Evolutionary conservation across 2,329 filamentous ascomycete genomes (phyloP).

Genomic region (Colletotrichum siamense): DNA sequence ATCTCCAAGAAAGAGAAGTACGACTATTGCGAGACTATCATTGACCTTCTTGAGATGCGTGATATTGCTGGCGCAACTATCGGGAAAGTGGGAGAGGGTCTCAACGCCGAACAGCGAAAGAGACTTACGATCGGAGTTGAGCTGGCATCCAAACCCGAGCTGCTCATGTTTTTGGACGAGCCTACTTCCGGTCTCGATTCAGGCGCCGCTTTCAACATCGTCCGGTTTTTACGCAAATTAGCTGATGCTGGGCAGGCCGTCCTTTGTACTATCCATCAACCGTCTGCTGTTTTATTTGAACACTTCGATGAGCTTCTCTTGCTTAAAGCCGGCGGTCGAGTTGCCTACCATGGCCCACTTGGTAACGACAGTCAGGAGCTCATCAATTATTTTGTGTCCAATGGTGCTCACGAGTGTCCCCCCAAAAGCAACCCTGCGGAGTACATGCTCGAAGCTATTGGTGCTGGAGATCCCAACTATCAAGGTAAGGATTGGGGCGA

Average conservation of each 20-base stretch:
- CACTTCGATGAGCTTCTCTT: conserved; percentile 62
- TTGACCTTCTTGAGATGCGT: conserved; percentile 73
- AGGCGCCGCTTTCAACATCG: conserved; percentile 65
- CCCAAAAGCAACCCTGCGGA: conserved; percentile 58
- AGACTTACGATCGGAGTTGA: conserved; percentile 62
- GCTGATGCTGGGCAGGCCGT: conserved; percentile 65
- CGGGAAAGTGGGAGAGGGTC: conserved; percentile 61
- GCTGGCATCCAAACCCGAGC: conserved; percentile 60
- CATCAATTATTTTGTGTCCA: conserved; percentile 56
- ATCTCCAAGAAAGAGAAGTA: conserved; percentile 67
- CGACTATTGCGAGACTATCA: conserved; percentile 71
- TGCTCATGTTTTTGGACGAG: conserved; percentile 71
- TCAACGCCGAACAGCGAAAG: conserved; percentile 66
- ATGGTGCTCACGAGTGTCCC: conserved; percentile 54
- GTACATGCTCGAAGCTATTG: conserved; percentile 62
- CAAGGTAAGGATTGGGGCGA: conserved; percentile 67
- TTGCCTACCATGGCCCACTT: conserved; percentile 60
- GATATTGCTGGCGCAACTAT: conserved; percentile 70
- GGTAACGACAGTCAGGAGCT: conserved; percentile 53
- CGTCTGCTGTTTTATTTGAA: conserved; percentile 60
- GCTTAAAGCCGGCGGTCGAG: conserved; percentile 57
- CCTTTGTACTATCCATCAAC: conserved; percentile 66
- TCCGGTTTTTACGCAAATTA: conserved; percentile 65
- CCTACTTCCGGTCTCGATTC: conserved; percentile 64
- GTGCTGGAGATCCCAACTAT: conserved; percentile 67